Conservation (phyloP, 805 yeast species). For the Candida sithepensis region DNA sequence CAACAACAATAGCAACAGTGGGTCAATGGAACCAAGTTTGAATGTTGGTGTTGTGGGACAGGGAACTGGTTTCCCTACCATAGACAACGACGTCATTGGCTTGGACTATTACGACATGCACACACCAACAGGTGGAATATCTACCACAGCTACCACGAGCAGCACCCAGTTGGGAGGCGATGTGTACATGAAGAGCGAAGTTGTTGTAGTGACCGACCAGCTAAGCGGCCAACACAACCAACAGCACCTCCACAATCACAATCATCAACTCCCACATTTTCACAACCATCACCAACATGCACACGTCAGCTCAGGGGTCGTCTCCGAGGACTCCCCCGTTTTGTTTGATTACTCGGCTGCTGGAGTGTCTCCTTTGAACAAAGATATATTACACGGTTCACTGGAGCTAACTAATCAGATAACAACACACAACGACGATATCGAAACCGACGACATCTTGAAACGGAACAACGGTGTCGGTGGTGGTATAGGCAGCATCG, state of each 20-base stretch:
- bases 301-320: no score
- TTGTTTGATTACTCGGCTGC: neutral
- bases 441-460: neutral
- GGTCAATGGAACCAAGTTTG: conserved; percentile 39
- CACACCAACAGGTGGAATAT: neutral
- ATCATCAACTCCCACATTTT: no score
- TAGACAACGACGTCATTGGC: neutral
- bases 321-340: neutral
- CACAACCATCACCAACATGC: no score
- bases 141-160: neutral
- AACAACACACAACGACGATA: neutral
- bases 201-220: neutral
- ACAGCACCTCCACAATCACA: no score
- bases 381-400: neutral
- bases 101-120: neutral
- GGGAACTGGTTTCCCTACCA: conserved; percentile 36
- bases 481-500: neutral
- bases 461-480: neutral
- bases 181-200: neutral
- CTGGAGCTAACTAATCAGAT: neutral
- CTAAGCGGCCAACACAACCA: no score
- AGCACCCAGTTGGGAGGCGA: neutral
- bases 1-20: conserved; percentile 16
- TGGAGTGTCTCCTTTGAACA: neutral
- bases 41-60: conserved; percentile 4